Evolutionary conservation across 2,329 filamentous ascomycete genomes (phyloP).

Genomic region (Colletotrichum cuscutae): DNA sequence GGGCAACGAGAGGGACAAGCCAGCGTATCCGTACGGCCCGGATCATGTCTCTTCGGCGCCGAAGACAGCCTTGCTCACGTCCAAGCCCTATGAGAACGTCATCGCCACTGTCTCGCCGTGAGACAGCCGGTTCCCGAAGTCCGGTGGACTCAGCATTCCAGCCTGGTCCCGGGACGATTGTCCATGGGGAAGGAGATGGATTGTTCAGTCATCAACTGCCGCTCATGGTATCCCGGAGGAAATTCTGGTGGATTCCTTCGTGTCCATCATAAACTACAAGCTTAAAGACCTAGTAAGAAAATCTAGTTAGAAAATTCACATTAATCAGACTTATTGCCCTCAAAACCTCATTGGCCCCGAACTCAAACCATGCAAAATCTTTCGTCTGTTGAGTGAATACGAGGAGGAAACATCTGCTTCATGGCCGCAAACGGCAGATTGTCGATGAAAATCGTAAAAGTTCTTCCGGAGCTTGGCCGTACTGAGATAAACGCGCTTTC

Average conservation of each 20-base stretch:
- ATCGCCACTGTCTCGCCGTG: not conserved
- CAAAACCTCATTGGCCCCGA: too few species aligned
- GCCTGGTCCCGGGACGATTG: not conserved
- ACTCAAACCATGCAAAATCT: not conserved
- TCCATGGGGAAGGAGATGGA: not conserved
- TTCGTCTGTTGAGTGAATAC: not conserved
- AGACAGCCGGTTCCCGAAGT: not conserved
- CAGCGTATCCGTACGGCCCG: not conserved
- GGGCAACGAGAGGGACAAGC: not conserved
- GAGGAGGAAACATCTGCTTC: not conserved
- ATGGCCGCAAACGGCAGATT: not conserved
- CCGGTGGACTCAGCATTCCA: not conserved
- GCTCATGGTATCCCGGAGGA: not conserved
- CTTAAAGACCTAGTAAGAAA: too few species aligned
- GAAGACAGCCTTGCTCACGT: not conserved
- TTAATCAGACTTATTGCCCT: not conserved
- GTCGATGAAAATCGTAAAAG: not conserved
- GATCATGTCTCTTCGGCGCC: not conserved
- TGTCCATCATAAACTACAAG: not conserved
- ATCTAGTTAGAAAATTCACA: not conserved
- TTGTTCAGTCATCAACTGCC: not conserved
- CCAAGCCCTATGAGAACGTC: not conserved
- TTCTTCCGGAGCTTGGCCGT: not conserved
- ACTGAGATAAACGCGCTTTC: not conserved
- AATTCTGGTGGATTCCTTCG: not conserved